Conservation (phyloP, 164 flowering plant genomes). For the Umbilicus rupestris region DNA sequence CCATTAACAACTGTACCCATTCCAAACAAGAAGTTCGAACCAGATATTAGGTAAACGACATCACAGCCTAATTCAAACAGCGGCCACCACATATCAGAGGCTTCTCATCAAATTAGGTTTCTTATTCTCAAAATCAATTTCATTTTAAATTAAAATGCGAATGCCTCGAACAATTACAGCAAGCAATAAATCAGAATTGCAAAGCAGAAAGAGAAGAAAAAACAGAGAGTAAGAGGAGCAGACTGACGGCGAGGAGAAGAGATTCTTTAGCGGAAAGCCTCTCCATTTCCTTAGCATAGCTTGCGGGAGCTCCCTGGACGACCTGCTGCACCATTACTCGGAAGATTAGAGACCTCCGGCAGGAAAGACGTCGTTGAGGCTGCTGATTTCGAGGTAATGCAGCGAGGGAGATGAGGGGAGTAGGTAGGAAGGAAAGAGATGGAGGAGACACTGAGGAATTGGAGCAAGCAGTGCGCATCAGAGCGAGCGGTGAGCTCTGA, state of each 20-base stretch:
- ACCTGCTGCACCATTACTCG: conserved; percentile 13
- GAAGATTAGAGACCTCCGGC: background rate
- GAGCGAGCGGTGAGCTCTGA: background rate
- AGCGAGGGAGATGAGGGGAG: background rate
- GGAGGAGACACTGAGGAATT: background rate
- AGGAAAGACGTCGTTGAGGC: background rate
- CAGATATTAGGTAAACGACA: too few species aligned
- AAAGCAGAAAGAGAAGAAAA: background rate
- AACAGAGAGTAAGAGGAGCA: too few species aligned
- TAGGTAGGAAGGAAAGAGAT: background rate
- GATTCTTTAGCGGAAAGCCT: conserved; percentile 88
- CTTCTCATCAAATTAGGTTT: background rate
- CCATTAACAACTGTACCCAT: too few species aligned
- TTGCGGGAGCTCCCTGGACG: conserved; percentile 75
- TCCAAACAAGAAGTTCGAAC: too few species aligned
- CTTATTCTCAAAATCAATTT: background rate
- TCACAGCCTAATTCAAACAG: background rate
- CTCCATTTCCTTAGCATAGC: conserved; percentile 87
- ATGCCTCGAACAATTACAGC: background rate
- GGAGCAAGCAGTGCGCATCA: background rate
- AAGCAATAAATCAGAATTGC: background rate
- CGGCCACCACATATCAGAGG: background rate
- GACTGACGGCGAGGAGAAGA: conserved; percentile 70
- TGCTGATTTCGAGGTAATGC: background rate
- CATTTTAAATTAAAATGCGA: background rate